Conservation (phyloP, 331 rosid genomes). For the Telfairia occidentalis region DNA sequence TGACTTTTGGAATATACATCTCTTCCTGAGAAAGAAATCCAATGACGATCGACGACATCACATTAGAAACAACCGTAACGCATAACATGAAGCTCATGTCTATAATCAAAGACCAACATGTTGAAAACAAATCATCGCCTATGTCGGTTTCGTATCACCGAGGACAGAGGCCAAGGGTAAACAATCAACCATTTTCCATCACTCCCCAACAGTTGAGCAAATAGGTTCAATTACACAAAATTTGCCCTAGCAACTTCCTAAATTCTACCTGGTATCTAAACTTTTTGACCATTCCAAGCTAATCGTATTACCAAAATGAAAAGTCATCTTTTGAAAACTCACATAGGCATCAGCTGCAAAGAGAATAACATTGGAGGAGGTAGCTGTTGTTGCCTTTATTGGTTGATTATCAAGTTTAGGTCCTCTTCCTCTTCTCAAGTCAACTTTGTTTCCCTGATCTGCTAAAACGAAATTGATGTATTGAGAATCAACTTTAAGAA, state of each 20-base stretch:
- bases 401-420: conserved; percentile 20
- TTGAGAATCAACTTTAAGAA: neutral
- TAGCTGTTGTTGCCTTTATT: conserved; percentile 11
- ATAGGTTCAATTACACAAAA: neutral
- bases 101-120: neutral
- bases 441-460: conserved; percentile 30
- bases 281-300: neutral
- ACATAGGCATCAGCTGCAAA: conserved; percentile 33
- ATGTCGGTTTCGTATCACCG: neutral
- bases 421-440: conserved; percentile 20
- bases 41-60: neutral
- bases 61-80: neutral
- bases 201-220: neutral
- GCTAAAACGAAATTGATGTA: conserved; percentile 9
- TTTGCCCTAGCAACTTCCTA: neutral
- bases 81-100: neutral
- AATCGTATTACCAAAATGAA: neutral
- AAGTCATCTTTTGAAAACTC: conserved; percentile 18
- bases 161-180: neutral
- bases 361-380: conserved; percentile 27
- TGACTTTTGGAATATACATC: conserved; percentile 25
- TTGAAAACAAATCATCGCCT: neutral
- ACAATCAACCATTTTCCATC: neutral
- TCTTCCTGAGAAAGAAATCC: conserved; percentile 38
- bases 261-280: neutral